phyloP scores from a whole-genome alignment of 768 basidiomycete species.

The Podaxis mareebaensis region DNA sequence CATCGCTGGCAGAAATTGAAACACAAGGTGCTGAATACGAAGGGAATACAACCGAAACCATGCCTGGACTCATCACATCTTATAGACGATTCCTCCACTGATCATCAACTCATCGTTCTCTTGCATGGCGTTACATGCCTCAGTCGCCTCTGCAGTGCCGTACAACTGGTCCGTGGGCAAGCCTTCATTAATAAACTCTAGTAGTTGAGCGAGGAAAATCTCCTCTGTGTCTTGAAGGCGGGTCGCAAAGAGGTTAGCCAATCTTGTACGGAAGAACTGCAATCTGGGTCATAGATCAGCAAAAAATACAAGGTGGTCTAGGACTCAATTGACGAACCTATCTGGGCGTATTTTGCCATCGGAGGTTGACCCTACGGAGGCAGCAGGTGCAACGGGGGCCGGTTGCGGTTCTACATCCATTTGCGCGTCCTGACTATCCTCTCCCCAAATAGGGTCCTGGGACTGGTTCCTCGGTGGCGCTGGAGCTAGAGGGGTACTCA shows the following conservation, averaged over 20 bases:
- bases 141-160: slow-evolving; percentile 78
- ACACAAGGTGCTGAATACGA: background rate
- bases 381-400: slow-evolving; percentile 31
- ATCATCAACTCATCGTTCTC: slow-evolving; percentile 85
- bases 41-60: background rate
- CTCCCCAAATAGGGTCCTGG: slow-evolving; percentile 65
- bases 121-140: slow-evolving; percentile 73
- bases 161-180: slow-evolving; percentile 69
- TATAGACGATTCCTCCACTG: slow-evolving; percentile 85
- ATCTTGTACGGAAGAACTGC: slow-evolving; percentile 75
- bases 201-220: slow-evolving; percentile 65
- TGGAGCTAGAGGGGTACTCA: slow-evolving; percentile 44
- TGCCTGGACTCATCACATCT: slow-evolving; percentile 47
- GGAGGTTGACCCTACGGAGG: slow-evolving; percentile 24
- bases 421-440: slow-evolving; percentile 63
- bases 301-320: slow-evolving; percentile 8
- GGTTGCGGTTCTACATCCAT: slow-evolving; percentile 53
- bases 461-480: slow-evolving; percentile 31
- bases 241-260: slow-evolving; percentile 71
- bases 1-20: background rate
- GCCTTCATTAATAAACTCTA: slow-evolving; percentile 78
- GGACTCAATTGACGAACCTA: slow-evolving; percentile 46
- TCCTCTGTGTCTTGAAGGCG: slow-evolving; percentile 76
- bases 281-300: slow-evolving; percentile 45
- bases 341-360: slow-evolving; percentile 52